Conservation (phyloP, 768 basidiomycete species). For the Lactifluus pinguis region DNA sequence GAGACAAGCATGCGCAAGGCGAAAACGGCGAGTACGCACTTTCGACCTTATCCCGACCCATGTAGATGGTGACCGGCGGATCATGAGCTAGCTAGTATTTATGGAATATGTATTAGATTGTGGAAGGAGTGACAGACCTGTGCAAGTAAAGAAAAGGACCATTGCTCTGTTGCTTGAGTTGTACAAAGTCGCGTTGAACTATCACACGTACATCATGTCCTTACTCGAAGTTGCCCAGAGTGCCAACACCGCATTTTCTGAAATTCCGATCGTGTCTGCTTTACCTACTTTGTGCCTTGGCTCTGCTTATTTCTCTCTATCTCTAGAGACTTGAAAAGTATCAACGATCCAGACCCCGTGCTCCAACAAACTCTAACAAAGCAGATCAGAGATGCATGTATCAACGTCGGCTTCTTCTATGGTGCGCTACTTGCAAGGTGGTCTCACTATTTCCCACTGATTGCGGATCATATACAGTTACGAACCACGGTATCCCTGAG, state of each 20-base stretch:
- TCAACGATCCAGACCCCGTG: conserved; percentile 30
- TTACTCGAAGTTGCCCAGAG: conserved; percentile 8
- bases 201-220: neutral
- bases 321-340: conserved; percentile 32
- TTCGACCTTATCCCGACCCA: conserved; percentile 97
- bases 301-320: neutral
- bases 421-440: conserved; percentile 32
- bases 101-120: neutral
- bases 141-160: conserved; percentile 20
- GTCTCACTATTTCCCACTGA: neutral
- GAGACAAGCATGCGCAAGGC: neutral
- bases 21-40: conserved; percentile 44
- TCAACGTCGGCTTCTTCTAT: conserved; percentile 82
- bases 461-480: conserved; percentile 37
- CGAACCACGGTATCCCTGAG: conserved; percentile 66
- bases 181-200: too few species aligned
- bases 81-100: conserved; percentile 35
- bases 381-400: conserved; percentile 64
- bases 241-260: conserved; percentile 13
- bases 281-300: neutral
- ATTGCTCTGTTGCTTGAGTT: neutral
- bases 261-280: conserved; percentile 16
- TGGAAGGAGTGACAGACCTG: conserved; percentile 9
- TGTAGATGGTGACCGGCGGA: conserved; percentile 72
- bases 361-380: conserved; percentile 40